These are phyloP conservation scores for Brachypodium distachyon DNA, from an alignment of 202 grass and related monocot species.

Conservation along the genomic window DNA sequence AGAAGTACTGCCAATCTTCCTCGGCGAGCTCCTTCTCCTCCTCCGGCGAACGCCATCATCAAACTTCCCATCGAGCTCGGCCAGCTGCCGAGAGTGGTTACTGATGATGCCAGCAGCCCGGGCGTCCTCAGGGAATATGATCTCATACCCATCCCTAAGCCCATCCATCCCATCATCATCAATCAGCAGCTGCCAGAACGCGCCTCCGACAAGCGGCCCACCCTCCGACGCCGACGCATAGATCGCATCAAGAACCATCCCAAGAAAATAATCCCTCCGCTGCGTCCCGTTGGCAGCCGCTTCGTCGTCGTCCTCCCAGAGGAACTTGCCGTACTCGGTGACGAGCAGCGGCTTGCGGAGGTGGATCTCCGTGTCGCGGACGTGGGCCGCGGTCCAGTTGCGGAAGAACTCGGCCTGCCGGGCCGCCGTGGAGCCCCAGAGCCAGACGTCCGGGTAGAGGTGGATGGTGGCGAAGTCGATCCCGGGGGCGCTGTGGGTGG, in stretches of 20 bases:
- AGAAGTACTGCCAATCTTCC: background rate
- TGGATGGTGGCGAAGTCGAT: slow-evolving; percentile 72
- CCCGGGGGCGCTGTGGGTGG: slow-evolving; percentile 15
- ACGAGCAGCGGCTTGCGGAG: slow-evolving; percentile 45
- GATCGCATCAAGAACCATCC: slow-evolving; percentile 27
- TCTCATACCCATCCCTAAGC: slow-evolving; percentile 52
- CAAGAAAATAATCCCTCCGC: slow-evolving; percentile 21
- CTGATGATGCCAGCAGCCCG: slow-evolving; percentile 28
- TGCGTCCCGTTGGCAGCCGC: background rate
- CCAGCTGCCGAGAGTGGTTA: slow-evolving; percentile 25
- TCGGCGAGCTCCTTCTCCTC: background rate
- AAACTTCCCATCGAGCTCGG: slow-evolving; percentile 22
- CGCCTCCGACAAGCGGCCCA: slow-evolving; percentile 34
- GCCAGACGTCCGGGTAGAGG: slow-evolving; percentile 68
- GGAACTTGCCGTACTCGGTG: slow-evolving; percentile 58
- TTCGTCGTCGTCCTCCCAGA: background rate
- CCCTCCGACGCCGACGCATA: slow-evolving; percentile 6
- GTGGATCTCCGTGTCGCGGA: background rate
- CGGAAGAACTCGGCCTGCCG: slow-evolving; percentile 22
- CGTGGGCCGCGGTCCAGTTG: slow-evolving; percentile 36
- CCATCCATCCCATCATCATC: slow-evolving; percentile 32
- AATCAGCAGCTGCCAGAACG: slow-evolving; percentile 51
- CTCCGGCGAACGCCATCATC: background rate
- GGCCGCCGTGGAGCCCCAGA: slow-evolving; percentile 9
- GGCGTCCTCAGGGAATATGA: slow-evolving; percentile 25